phyloP scores from a whole-genome alignment of 257 asterid genomes.

The Plantago ovata region DNA sequence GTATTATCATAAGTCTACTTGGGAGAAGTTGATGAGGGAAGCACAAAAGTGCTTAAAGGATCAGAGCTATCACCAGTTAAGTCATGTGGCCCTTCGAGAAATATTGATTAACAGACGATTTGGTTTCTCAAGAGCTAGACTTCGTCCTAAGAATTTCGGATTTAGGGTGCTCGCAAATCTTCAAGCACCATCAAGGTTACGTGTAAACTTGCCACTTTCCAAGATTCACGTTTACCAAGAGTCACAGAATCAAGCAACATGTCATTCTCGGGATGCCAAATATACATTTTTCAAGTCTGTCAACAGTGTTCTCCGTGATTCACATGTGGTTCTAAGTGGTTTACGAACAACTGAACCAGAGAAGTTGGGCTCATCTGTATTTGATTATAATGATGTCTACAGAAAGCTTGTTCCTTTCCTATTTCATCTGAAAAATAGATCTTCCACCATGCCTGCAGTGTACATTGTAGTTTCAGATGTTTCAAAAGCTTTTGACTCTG shows the following conservation, averaged over 20 bases:
- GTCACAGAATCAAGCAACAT: conserved; percentile 18
- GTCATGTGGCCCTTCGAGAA: conserved; percentile 27
- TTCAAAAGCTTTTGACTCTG: conserved; percentile 78
- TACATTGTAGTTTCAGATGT: conserved; percentile 82
- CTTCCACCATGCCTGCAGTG: conserved; percentile 38
- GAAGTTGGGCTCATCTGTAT: conserved; percentile 84
- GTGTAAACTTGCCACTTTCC: conserved; percentile 16
- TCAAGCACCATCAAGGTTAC: conserved; percentile 68
- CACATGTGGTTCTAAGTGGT: conserved; percentile 64
- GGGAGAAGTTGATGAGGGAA: conserved; percentile 56
- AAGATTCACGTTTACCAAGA: conserved; percentile 19
- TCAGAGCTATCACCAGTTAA: conserved; percentile 33
- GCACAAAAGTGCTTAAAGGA: conserved; percentile 35
- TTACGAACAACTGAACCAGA: conserved; percentile 45
- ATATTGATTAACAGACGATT: conserved; percentile 47
- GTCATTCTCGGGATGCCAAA: conserved; percentile 16
- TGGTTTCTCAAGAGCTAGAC: conserved; percentile 81
- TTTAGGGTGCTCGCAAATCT: conserved; percentile 77
- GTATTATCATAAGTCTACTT: conserved; percentile 55
- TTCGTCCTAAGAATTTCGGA: conserved; percentile 67
- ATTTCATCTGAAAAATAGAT: conserved; percentile 37
- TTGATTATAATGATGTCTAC: conserved; percentile 77
- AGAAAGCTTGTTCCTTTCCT: conserved; percentile 62
- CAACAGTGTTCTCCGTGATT: conserved; percentile 58
- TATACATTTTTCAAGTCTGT: conserved; percentile 47